These are phyloP conservation scores for Suillus hirtellus DNA, from an alignment of 768 basidiomycete genomes.

Conservation along the genomic window DNA sequence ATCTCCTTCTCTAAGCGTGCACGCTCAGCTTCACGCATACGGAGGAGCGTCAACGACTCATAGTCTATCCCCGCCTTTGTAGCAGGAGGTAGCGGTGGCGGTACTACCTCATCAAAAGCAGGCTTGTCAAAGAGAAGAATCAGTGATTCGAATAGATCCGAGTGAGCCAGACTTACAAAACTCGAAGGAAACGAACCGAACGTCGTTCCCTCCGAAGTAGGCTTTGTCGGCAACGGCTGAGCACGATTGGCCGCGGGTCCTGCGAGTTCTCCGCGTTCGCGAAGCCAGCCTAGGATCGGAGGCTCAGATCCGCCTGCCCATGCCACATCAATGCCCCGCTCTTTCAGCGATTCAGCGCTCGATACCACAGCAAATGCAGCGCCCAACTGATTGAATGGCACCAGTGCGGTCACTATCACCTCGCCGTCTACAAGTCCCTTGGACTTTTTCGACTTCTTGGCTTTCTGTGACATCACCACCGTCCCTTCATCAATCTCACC, in stretches of 20 bases:
- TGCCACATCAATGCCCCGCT: constrained; percentile 63
- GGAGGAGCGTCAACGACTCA: constrained; percentile 77
- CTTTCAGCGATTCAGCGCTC: constrained; percentile 51
- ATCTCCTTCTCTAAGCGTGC: constrained; percentile 78
- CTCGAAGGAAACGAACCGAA: constrained; percentile 64
- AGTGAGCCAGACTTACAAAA: constrained; percentile 39
- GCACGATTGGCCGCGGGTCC: constrained; percentile 12
- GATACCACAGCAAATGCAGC: constrained; percentile 78
- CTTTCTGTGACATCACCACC: constrained; percentile 68
- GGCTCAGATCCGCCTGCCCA: constrained; percentile 80
- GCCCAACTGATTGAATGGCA: constrained; percentile 75
- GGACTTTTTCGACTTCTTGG: constrained; percentile 42
- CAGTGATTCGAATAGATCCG: background rate
- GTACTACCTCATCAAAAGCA: constrained; percentile 3
- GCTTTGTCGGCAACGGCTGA: constrained; percentile 28
- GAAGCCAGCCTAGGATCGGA: constrained; percentile 68
- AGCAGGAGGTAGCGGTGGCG: constrained; percentile 17
- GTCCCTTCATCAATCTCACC: constrained; percentile 63
- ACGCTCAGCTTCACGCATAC: constrained; percentile 79
- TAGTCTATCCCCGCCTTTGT: constrained; percentile 60
- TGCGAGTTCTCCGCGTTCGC: constrained; percentile 65
- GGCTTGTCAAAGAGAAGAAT: background rate
- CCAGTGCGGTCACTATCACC: constrained; percentile 68
- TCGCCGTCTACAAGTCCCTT: constrained; percentile 37
- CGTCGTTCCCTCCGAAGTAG: constrained; percentile 19